Base-by-base conservation (phyloP, 169 alveolate species). In the Toxoplasma gondii region DNA sequence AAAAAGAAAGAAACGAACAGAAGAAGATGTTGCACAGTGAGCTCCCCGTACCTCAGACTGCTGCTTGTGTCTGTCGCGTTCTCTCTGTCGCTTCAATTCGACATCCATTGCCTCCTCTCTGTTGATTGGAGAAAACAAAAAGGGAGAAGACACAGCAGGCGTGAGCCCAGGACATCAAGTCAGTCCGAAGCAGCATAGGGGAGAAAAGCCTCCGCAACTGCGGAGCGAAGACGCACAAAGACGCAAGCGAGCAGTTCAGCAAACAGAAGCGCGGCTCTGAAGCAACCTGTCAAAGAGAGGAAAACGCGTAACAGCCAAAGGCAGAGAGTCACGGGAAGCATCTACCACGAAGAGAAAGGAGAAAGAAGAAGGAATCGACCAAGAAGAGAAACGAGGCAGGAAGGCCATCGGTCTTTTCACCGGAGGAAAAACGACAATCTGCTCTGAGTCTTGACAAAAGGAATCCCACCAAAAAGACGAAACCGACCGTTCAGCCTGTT, bases 51-150 rank as follows among this genome's bases (percentile, higher is more conserved):
- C 84, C n/a, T 31, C 84, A 1, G 19, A 5, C n/a, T n/a, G 49
- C 27, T 31, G 84, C 10, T 10, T n/a, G 45, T 74, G 84, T 34
- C 44, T 31, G 44, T 74, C 45, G 17, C n/a, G 38, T 19, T 74
- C 84, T 36, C 43, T 74, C 27, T 74, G 84, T 16, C 39, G 49
- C 43, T 74, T 41, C 24, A 74, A 2, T 24, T 74, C 84, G 44
- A 74, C 84, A n/a, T 74, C 84, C 84, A 74, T 74, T 44, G 84
- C 84, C 84, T 31, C 84, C 84, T 74, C 84, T n/a, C 84, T 74
- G 81, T 58, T 58, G 24, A 16, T 16, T 58, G 70, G 24, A 24
- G 24, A 24, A 17, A 58, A 16, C 70, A 24, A 16, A 16, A 58
- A 58, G n/a, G 24, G 70, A 31, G 44, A n/a, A 74, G 84, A 74